Percentiles rank a stretch among this genome's conserved stretches.
Conservation (phyloP, 225 moss, liverwort and hornwort genomes). For the Climacium dendroides region DNA sequence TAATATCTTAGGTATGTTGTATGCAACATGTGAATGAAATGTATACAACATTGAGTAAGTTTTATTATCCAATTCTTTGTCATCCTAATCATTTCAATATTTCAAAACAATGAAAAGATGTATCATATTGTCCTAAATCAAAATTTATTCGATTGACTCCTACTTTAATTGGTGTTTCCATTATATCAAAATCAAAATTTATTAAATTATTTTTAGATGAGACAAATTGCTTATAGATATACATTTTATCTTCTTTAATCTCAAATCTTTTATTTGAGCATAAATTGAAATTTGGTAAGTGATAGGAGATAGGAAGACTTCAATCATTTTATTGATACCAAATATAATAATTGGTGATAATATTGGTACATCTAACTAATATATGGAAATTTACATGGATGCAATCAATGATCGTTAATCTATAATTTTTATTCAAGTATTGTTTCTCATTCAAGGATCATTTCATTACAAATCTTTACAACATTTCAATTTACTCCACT, state of each 20-base stretch:
- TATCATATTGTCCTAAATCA: not conserved
- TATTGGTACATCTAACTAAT: not conserved
- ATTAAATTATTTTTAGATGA: not conserved
- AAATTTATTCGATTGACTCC: not conserved
- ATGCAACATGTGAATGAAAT: too few relatives aligned
- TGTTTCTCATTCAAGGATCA: not conserved
- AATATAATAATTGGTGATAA: not conserved
- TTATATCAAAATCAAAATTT: not conserved
- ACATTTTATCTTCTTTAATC: not conserved
- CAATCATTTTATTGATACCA: not conserved
- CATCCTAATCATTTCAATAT: too few relatives aligned
- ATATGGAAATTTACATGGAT: not conserved
- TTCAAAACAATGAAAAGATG: not conserved
- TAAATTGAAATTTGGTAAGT: not conserved
- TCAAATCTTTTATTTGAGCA: not conserved
- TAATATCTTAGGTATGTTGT: too few relatives aligned
- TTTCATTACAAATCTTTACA: not conserved
- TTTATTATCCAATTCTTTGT: too few relatives aligned
- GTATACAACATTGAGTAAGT: too few relatives aligned
- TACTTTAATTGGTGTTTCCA: not conserved
- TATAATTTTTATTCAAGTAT: not conserved
- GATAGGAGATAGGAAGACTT: not conserved
- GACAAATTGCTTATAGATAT: not conserved
- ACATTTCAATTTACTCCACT: not conserved
- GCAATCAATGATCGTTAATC: not conserved